Percentiles rank a stretch among this genome's conserved stretches.
Conservation (phyloP, 2,329 filamentous ascomycete genomes). For the Colletotrichum sp. region DNA sequence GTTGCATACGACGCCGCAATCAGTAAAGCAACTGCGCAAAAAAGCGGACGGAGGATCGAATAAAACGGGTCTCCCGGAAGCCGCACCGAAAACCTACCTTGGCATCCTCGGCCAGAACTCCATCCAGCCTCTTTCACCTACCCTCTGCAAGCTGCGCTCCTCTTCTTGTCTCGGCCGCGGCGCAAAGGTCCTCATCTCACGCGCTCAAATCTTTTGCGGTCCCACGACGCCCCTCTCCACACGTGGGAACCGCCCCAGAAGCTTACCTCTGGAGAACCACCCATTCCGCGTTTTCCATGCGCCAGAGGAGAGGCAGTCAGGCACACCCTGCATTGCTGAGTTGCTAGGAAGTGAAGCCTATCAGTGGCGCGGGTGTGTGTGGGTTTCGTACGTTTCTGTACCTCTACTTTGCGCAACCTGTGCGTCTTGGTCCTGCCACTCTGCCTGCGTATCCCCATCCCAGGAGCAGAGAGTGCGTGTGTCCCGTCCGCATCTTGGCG, state of each 20-base stretch:
- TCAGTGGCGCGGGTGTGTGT: slow-evolving; percentile 11
- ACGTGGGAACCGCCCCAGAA: slow-evolving; percentile 13
- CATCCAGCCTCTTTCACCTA: neutral
- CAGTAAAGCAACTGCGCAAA: neutral
- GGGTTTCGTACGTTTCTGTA: slow-evolving; percentile 2
- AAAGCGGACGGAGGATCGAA: slow-evolving; percentile 3
- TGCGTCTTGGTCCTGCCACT: neutral
- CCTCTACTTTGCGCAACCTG: slow-evolving; percentile 10
- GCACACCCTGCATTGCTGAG: neutral
- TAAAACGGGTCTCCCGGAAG: neutral
- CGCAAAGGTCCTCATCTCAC: neutral
- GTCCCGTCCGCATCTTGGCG: neutral
- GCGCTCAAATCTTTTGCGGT: neutral
- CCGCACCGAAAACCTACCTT: slow-evolving; percentile 10
- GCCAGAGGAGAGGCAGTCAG: neutral
- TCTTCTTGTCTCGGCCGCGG: neutral
- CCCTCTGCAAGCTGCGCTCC: neutral
- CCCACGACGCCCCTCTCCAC: neutral
- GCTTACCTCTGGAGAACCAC: slow-evolving; percentile 16
- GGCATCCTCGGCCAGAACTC: neutral
- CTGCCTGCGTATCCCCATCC: neutral
- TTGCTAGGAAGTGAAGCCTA: slow-evolving; percentile 8
- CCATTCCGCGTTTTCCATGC: neutral
- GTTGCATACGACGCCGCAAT: neutral
- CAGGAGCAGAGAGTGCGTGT: neutral